Percentiles rank a stretch among this genome's conserved stretches.
Conservation (phyloP, 352 stramenopile genomes). For the Phytophthora rubi region DNA sequence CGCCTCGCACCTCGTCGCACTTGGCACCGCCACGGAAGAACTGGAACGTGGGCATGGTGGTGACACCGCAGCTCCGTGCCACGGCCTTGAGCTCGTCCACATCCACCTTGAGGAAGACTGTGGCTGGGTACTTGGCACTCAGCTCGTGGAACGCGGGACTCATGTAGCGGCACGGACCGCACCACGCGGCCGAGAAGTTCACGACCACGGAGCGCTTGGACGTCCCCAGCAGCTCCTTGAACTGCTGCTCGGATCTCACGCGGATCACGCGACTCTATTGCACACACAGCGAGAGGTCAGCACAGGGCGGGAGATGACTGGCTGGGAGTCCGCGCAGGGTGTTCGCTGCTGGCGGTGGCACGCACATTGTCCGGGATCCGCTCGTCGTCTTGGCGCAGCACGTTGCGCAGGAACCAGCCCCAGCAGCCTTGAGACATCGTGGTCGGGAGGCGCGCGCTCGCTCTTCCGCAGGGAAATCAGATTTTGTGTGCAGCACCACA, state of each 20-base stretch:
- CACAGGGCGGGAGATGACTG: background rate
- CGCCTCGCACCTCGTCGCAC: conserved; percentile 90
- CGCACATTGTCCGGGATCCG: conserved; percentile 52
- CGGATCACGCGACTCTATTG: conserved; percentile 75
- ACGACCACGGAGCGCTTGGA: conserved; percentile 81
- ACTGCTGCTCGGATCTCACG: conserved; percentile 73
- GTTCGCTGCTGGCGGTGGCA: background rate
- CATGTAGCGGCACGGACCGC: conserved; percentile 87
- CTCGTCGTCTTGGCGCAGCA: conserved; percentile 60
- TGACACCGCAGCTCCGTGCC: conserved; percentile 68
- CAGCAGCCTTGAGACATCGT: conserved; percentile 73
- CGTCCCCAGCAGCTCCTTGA: conserved; percentile 74
- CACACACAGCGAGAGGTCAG: background rate
- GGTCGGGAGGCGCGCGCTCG: conserved; percentile 22
- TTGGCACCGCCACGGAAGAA: conserved; percentile 92
- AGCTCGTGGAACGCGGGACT: conserved; percentile 84
- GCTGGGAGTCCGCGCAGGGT: background rate
- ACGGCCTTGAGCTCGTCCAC: conserved; percentile 81
- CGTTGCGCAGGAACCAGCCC: conserved; percentile 71
- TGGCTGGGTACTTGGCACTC: conserved; percentile 82
- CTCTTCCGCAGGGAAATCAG: conserved; percentile 13
- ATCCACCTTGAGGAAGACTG: conserved; percentile 91
- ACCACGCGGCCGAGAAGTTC: conserved; percentile 91
- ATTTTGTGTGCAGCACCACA: conserved; percentile 20
- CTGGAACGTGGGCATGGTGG: conserved; percentile 95